Conservation (phyloP, 2,329 filamentous ascomycete genomes). For the Claviceps quebecensis region DNA sequence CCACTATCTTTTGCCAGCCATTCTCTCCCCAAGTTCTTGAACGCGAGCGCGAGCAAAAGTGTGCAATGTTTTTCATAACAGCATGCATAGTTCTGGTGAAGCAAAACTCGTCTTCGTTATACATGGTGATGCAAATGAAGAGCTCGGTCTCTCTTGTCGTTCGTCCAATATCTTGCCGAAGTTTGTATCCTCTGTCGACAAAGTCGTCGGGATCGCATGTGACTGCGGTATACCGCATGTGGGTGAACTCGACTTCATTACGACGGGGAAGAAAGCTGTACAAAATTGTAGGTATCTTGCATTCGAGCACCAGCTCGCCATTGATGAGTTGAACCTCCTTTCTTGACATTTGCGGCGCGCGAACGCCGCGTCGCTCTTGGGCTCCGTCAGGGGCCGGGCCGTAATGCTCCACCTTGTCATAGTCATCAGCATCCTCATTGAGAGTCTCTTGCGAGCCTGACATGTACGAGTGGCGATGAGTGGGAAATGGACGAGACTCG, state of each 20-base stretch:
- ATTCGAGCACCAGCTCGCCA: conserved; percentile 91
- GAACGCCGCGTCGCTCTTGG: conserved; percentile 75
- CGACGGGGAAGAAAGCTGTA: conserved; percentile 91
- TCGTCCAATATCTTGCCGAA: conserved; percentile 77
- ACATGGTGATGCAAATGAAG: conserved; percentile 97
- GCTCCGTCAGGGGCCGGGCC: conserved; percentile 76
- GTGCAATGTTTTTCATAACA: conserved; percentile 94
- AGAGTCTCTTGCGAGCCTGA: conserved; percentile 40
- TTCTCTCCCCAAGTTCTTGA: conserved; percentile 93
- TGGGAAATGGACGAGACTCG: conserved; percentile 35
- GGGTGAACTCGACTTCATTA: conserved; percentile 91
- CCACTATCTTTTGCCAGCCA: conserved; percentile 98
- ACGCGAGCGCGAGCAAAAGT: conserved; percentile 86
- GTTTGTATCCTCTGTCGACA: conserved; percentile 72
- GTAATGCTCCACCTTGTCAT: conserved; percentile 61
- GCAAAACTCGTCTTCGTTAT: conserved; percentile 93
- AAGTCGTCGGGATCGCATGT: conserved; percentile 96
- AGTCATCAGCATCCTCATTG: conserved; percentile 28
- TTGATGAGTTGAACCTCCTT: conserved; percentile 96
- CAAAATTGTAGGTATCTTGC: conserved; percentile 96
- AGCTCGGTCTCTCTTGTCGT: conserved; percentile 84
- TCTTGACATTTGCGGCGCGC: conserved; percentile 74
- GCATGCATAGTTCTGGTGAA: conserved; percentile 98
- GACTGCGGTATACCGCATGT: conserved; percentile 98
- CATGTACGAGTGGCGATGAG: conserved; percentile 41